A percentile compares a stretch with the other conserved stretches of the same genome.
Conservation (phyloP, 1,284 basidiomycete genomes). For the Sporisorium reilianum region DNA sequence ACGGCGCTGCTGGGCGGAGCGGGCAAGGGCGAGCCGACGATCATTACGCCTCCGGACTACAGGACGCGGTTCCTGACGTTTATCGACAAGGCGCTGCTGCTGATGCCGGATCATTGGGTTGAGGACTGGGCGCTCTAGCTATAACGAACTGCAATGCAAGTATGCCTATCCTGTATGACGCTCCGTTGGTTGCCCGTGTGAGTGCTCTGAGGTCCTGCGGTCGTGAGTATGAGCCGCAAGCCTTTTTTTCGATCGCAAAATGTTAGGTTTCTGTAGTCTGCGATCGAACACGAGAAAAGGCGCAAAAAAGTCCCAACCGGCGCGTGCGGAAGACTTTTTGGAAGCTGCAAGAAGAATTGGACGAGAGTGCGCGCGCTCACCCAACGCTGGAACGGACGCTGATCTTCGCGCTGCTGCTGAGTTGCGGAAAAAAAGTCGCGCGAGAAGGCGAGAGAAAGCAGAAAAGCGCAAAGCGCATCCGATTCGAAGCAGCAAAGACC, state of each 20-base stretch:
- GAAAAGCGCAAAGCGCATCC: constrained; percentile 20
- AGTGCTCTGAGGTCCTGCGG: not conserved
- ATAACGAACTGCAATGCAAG: not conserved
- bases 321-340: constrained; percentile 22
- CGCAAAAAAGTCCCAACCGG: not conserved
- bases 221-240: not conserved
- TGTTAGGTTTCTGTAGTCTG: constrained; percentile 13
- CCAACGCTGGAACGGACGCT: not conserved
- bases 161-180: not conserved
- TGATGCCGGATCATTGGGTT: constrained; percentile 64
- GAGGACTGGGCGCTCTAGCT: constrained; percentile 51
- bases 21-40: constrained; percentile 66
- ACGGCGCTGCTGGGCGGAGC: constrained; percentile 83
- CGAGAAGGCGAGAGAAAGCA: constrained; percentile 28
- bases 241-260: not conserved
- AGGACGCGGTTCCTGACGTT: constrained; percentile 66
- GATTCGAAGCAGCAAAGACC: constrained; percentile 28
- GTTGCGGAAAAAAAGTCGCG: constrained; percentile 22
- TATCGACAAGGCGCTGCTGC: constrained; percentile 60
- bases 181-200: not conserved
- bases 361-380: constrained; percentile 11
- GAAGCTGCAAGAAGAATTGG: constrained; percentile 53
- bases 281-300: constrained; percentile 32
- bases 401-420: constrained; percentile 12
- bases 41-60: constrained; percentile 68